A percentile compares a stretch with the other conserved stretches of the same genome.
Conservation (phyloP, 1,284 basidiomycete genomes). For the Trichosporon ovoides region DNA sequence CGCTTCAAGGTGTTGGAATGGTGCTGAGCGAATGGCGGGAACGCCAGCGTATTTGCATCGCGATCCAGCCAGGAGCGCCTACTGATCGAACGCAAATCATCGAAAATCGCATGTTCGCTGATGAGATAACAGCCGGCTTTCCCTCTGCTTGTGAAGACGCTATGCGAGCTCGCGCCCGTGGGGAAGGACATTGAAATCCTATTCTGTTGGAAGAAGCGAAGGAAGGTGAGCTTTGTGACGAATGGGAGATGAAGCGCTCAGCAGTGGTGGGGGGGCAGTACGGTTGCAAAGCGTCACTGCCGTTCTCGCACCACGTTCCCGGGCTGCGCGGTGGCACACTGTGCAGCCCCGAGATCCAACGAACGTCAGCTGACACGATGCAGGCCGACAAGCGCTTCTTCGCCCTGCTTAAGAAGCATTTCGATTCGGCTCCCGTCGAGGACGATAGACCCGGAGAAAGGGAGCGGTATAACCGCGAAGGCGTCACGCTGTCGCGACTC, state of each 20-base stretch:
- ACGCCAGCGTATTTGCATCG: too few relatives aligned
- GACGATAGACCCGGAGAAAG: conserved; percentile 43
- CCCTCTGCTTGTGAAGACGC: conserved; percentile 74
- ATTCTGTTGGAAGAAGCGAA: conserved; percentile 89
- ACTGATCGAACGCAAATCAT: background rate
- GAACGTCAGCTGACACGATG: background rate
- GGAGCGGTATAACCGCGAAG: conserved; percentile 42
- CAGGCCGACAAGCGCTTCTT: conserved; percentile 92
- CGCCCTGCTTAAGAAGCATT: conserved; percentile 69
- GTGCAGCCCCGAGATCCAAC: too few relatives aligned
- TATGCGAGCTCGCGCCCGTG: conserved; percentile 58
- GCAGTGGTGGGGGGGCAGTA: too few relatives aligned
- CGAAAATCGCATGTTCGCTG: background rate
- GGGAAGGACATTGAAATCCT: conserved; percentile 61
- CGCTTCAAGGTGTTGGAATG: too few relatives aligned
- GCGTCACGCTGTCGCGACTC: conserved; percentile 41
- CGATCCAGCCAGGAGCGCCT: too few relatives aligned
- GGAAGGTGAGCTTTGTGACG: conserved; percentile 60
- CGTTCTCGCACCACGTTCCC: too few relatives aligned
- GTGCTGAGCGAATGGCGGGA: too few relatives aligned
- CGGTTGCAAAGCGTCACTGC: too few relatives aligned
- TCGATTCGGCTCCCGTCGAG: conserved; percentile 53
- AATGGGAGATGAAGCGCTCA: background rate
- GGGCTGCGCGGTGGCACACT: too few relatives aligned
- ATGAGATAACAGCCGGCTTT: conserved; percentile 61